Percentiles rank a stretch among this genome's conserved stretches.
These are phyloP conservation scores for Annulohypoxylon bovei DNA, from an alignment of 495 filamentous ascomycete genomes.

Conservation along the genomic window DNA sequence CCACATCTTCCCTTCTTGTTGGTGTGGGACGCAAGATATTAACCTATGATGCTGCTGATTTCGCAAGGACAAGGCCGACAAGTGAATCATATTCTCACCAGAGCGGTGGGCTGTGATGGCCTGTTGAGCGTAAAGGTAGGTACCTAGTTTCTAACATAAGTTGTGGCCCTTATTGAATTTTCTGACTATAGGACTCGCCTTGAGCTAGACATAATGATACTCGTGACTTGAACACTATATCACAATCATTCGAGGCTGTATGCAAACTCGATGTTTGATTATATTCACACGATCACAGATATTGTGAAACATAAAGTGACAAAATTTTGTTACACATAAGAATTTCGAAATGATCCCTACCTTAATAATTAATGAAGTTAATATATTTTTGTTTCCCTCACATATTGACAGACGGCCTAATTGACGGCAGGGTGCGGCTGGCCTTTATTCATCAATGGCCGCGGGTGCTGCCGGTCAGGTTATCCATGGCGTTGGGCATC, in stretches of 20 bases:
- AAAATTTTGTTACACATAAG: not conserved
- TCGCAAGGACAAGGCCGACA: not conserved
- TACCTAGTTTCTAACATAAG: not conserved
- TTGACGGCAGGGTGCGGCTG: not conserved
- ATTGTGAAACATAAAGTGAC: not conserved
- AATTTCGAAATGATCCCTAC: not conserved
- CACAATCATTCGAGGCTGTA: not conserved
- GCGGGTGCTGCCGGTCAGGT: not conserved
- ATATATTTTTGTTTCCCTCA: not conserved
- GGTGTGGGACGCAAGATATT: not conserved
- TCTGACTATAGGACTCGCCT: not conserved
- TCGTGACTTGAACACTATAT: not conserved
- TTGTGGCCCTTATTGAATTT: not conserved
- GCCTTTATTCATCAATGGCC: not conserved
- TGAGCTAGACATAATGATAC: not conserved
- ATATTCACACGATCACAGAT: not conserved
- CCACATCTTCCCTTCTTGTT: not conserved
- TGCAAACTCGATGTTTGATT: not conserved
- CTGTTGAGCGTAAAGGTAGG: not conserved
- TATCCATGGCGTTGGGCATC: not conserved
- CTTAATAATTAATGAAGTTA: not conserved
- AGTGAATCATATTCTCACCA: constrained; percentile 1
- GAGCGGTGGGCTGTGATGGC: not conserved
- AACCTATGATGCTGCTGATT: not conserved
- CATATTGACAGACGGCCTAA: not conserved